A percentile compares a stretch with the other conserved stretches of the same genome.
phyloP scores from a whole-genome alignment of 495 filamentous ascomycete genomes.

The Tuber aestivum region DNA sequence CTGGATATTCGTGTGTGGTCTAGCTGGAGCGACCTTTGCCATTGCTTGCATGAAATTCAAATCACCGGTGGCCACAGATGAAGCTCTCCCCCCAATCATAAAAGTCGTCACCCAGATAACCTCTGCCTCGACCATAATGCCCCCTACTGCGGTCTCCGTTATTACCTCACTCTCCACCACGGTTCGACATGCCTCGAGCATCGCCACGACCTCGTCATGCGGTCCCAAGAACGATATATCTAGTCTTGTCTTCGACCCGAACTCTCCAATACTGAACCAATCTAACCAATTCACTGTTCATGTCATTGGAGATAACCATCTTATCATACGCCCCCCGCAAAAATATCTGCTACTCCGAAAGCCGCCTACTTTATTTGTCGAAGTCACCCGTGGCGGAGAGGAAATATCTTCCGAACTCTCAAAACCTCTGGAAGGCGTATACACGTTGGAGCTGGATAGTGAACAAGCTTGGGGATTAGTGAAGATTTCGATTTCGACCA shows the following conservation, averaged over 20 bases:
- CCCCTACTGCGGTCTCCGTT: constrained; percentile 25
- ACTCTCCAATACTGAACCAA: constrained; percentile 41
- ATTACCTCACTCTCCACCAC: constrained; percentile 27
- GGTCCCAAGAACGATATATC: constrained; percentile 28
- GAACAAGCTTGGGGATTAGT: constrained; percentile 56
- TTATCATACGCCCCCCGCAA: constrained; percentile 55
- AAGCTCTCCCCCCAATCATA: constrained; percentile 19
- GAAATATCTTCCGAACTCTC: constrained; percentile 51
- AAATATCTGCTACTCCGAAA: constrained; percentile 49
- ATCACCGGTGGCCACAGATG: constrained; percentile 25
- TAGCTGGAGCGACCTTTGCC: constrained; percentile 39
- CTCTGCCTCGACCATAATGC: constrained; percentile 16
- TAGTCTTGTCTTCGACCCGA: constrained; percentile 27
- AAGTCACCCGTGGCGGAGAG: constrained; percentile 47
- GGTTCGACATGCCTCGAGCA: constrained; percentile 26
- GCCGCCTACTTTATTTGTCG: constrained; percentile 51
- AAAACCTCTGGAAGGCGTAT: constrained; percentile 55
- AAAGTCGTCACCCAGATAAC: constrained; percentile 28
- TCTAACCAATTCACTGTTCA: constrained; percentile 56
- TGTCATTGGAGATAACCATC: constrained; percentile 56
- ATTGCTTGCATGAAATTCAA: constrained; percentile 40
- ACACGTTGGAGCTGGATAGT: constrained; percentile 48
- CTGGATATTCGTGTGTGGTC: constrained; percentile 36
- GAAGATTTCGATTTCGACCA: constrained; percentile 54
- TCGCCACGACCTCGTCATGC: constrained; percentile 19